Percentiles rank a stretch among this genome's conserved stretches.
Evolutionary conservation across 1,284 basidiomycete species (phyloP).

Genomic region (Rhodotorula sp.): DNA sequence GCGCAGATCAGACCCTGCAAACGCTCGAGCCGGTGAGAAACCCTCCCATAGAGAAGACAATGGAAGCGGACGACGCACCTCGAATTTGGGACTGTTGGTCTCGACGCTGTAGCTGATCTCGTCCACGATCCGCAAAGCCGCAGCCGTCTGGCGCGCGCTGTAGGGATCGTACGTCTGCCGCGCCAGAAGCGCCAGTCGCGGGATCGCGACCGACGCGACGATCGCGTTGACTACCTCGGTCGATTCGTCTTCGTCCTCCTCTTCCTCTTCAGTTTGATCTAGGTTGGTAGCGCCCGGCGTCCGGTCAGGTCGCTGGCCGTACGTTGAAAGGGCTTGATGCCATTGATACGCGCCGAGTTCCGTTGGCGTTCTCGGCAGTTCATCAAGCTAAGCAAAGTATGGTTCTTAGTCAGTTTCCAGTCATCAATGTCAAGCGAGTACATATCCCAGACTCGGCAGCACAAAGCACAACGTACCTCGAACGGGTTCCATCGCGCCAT

Average conservation of each 20-base stretch:
- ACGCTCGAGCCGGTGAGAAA: background rate
- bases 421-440: too few relatives aligned
- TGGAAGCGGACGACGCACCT: conserved; percentile 56
- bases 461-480: conserved; percentile 61
- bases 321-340: conserved; percentile 75
- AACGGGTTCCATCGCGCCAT: conserved; percentile 83
- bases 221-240: conserved; percentile 85
- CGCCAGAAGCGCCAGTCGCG: conserved; percentile 69
- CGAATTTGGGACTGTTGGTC: conserved; percentile 60
- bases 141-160: conserved; percentile 64
- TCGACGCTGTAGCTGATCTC: conserved; percentile 71
- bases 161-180: conserved; percentile 77
- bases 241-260: conserved; percentile 65
- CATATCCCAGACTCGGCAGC: conserved; percentile 40
- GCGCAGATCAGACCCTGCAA: conserved; percentile 66
- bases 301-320: conserved; percentile 16
- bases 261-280: conserved; percentile 41
- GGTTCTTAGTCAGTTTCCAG: background rate
- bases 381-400: conserved; percentile 24
- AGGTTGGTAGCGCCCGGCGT: background rate
- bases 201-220: conserved; percentile 78
- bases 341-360: conserved; percentile 77
- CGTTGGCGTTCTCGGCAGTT: conserved; percentile 55
- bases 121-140: conserved; percentile 71
- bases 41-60: background rate